Evolutionary conservation across 345 rosid species (phyloP), one percentile per base, ranked within the genome.

Genomic region (Eucalyptus erythrocorys): DNA sequence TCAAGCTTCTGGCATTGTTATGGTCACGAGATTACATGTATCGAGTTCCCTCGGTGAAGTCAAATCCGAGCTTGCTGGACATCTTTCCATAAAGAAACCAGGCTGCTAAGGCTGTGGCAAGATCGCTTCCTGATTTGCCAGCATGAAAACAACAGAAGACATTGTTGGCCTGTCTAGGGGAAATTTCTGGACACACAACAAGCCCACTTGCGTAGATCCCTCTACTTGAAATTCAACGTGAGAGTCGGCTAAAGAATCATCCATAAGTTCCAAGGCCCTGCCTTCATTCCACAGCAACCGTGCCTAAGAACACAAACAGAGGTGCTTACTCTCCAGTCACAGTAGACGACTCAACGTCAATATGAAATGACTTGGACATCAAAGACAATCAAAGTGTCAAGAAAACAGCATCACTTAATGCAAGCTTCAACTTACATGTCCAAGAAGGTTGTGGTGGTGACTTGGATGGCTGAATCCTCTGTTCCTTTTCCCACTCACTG

Each of bases 401-500:
- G 5, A 30, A 64, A 49, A 50, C 5, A 48, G 59, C 64, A 6
- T 76, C 21, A 76, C 82, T 21, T 5, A 76, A 37, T 42, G 27
- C 42, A 19, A 76, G 82, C 45, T 37, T 61, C 48, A 13, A 88
- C 93, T 87, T 82, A 89, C 91, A 50, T 88, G 87, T 49, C 90
- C 88, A 43, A 91, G 90, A 89, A 90, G 91, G 84, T 87, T 88
- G 87, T 81, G 89, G 51, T 87, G 87, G 53, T 64, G 87, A 79
- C 90, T 88, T 30, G 90, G 59, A 14, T 89, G 91, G 88, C 92
- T 76, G 87, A 92, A 93, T 45, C 96, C 91, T 64, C 90, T 93
- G 85, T 92, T 94, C 88, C 91, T 93, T 86, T 90, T 91, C 40
- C 97, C 94, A 71, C 92, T 93, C 37, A 92, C 49, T 10, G 93